A percentile compares a stretch with the other conserved stretches of the same genome.
phyloP scores from a whole-genome alignment of 495 filamentous ascomycete species.

The Hypoxylon intermedium region DNA sequence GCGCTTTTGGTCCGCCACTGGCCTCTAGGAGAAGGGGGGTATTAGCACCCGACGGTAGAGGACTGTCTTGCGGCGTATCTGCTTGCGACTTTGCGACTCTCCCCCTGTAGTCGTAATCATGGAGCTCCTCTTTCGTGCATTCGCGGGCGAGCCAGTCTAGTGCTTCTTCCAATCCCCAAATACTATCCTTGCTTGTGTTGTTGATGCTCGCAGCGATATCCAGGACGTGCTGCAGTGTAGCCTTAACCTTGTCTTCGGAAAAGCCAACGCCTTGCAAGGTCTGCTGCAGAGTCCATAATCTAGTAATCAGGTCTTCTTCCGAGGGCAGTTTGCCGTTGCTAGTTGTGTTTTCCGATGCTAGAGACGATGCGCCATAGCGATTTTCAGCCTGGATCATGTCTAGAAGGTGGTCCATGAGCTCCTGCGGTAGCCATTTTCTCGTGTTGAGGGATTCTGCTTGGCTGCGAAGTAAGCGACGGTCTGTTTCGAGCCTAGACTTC shows the following conservation, averaged over 20 bases:
- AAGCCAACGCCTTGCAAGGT: constrained; percentile 73
- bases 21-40: constrained; percentile 54
- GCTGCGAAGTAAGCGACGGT: constrained; percentile 74
- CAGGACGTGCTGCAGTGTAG: constrained; percentile 70
- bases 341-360: constrained; percentile 46
- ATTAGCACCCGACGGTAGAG: constrained; percentile 54
- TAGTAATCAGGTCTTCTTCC: constrained; percentile 76
- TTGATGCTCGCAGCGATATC: constrained; percentile 61
- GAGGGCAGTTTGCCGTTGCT: constrained; percentile 52
- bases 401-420: constrained; percentile 78
- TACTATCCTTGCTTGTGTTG: constrained; percentile 63
- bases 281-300: constrained; percentile 81
- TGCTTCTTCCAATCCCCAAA: constrained; percentile 87
- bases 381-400: constrained; percentile 62
- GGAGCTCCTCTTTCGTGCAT: constrained; percentile 70
- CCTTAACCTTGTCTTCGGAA: constrained; percentile 64
- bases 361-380: constrained; percentile 55
- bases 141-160: constrained; percentile 85
- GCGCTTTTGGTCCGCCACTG: constrained; percentile 30
- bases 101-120: constrained; percentile 66
- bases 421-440: constrained; percentile 77
- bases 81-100: constrained; percentile 44
- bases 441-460: constrained; percentile 74
- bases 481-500: constrained; percentile 74
- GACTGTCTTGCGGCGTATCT: constrained; percentile 57